Conservation (phyloP, 495 filamentous ascomycete species). For the Rhypophila decipiens region DNA sequence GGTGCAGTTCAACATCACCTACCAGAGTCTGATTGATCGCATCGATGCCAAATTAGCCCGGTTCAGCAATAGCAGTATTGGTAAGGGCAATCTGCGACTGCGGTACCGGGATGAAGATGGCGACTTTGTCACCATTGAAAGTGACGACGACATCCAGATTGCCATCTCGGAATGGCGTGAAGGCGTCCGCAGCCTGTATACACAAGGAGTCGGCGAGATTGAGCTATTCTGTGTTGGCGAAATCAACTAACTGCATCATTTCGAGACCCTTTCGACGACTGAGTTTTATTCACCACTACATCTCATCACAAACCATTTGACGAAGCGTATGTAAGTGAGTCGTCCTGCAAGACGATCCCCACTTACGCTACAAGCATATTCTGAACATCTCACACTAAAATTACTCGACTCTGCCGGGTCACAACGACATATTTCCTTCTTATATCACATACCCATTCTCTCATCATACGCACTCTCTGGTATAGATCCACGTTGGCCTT, state of each 20-base stretch:
- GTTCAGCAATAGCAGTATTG: conserved; percentile 73
- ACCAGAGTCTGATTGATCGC: conserved; percentile 87
- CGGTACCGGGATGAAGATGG: conserved; percentile 90
- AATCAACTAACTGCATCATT: conserved; percentile 9
- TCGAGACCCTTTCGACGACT: no score
- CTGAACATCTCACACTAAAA: no score
- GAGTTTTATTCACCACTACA: no score
- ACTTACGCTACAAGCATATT: no score
- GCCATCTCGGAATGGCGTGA: conserved; percentile 92
- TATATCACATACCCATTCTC: no score
- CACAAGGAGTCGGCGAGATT: conserved; percentile 73
- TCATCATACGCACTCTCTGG: no score
- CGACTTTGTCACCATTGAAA: conserved; percentile 86
- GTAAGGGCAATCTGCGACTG: conserved; percentile 68
- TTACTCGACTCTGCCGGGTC: no score
- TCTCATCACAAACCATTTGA: no score
- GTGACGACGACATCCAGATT: conserved; percentile 89
- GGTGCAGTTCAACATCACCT: conserved; percentile 86
- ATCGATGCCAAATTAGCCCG: conserved; percentile 91
- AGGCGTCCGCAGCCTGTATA: conserved; percentile 55
- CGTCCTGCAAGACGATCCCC: no score
- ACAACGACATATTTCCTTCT: no score
- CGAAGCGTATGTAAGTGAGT: no score
- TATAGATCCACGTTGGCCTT: no score
- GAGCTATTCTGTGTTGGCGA: conserved; percentile 60